Percentiles rank a stretch among this genome's conserved stretches.
phyloP scores from a whole-genome alignment of 805 yeast genomes.

The Ogataea polymorpha region DNA sequence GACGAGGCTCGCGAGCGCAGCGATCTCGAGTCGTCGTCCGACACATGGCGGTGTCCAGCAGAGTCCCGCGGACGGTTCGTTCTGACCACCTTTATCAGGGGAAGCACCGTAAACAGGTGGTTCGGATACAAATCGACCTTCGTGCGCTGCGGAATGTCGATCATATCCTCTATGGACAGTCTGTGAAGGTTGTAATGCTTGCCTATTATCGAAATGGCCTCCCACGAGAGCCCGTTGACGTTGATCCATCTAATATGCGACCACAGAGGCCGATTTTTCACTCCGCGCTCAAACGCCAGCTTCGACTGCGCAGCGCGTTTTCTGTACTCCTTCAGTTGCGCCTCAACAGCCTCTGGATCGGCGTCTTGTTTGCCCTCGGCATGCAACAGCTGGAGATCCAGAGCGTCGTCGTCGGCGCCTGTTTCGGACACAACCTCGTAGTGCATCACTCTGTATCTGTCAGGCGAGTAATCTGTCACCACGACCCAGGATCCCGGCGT shows the following conservation, averaged over 20 bases:
- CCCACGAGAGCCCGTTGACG: slow-evolving; percentile 62
- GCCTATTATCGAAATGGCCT: slow-evolving; percentile 47
- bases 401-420: slow-evolving; percentile 18
- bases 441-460: slow-evolving; percentile 42
- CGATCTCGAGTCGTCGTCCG: neutral
- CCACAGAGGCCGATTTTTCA: slow-evolving; percentile 44
- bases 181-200: slow-evolving; percentile 47
- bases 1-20: slow-evolving; percentile 10
- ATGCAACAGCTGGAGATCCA: slow-evolving; percentile 8
- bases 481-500: slow-evolving; percentile 54
- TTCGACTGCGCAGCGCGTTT: slow-evolving; percentile 17
- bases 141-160: slow-evolving; percentile 60
- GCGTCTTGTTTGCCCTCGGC: slow-evolving; percentile 10
- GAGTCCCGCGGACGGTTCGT: slow-evolving; percentile 14
- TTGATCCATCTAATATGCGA: slow-evolving; percentile 53
- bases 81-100: slow-evolving; percentile 45
- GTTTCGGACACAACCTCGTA: slow-evolving; percentile 36
- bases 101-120: slow-evolving; percentile 53
- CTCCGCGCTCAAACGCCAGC: slow-evolving; percentile 28
- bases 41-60: neutral
- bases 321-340: slow-evolving; percentile 10
- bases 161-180: slow-evolving; percentile 58
- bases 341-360: slow-evolving; percentile 8
- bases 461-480: slow-evolving; percentile 47
- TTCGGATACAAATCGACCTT: slow-evolving; percentile 51